phyloP scores from a whole-genome alignment of 1,284 basidiomycete species.

The Tilletia horrida region DNA sequence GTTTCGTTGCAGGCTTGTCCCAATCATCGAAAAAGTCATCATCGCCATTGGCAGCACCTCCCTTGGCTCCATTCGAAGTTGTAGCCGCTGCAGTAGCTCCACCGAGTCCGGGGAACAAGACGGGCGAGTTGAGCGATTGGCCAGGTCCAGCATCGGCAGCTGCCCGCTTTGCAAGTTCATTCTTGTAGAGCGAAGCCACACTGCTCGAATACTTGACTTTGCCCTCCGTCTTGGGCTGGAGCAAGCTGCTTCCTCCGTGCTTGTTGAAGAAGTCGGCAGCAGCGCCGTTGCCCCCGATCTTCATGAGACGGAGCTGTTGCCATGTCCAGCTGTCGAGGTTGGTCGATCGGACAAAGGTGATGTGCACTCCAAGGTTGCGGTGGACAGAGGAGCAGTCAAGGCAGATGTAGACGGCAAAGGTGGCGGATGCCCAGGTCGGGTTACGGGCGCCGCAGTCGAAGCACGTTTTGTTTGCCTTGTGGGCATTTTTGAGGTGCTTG shows the following conservation, averaged over 20 bases:
- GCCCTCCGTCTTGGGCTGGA: slow-evolving; percentile 69
- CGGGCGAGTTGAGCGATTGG: slow-evolving; percentile 41
- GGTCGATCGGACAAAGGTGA: slow-evolving; percentile 94
- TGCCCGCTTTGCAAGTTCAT: slow-evolving; percentile 79
- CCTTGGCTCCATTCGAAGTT: slow-evolving; percentile 51
- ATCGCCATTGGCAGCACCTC: slow-evolving; percentile 57
- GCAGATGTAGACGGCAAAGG: slow-evolving; percentile 95
- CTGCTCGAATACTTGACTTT: slow-evolving; percentile 86
- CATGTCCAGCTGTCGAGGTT: slow-evolving; percentile 95
- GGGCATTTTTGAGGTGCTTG: slow-evolving; percentile 45
- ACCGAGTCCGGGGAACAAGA: slow-evolving; percentile 44
- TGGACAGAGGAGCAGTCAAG: slow-evolving; percentile 93
- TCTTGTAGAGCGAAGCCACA: slow-evolving; percentile 83
- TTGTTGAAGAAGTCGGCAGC: slow-evolving; percentile 85
- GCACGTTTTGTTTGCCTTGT: slow-evolving; percentile 63
- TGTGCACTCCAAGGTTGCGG: slow-evolving; percentile 96
- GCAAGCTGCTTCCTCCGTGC: slow-evolving; percentile 71
- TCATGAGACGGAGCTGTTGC: slow-evolving; percentile 87
- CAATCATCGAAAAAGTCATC: slow-evolving; percentile 65
- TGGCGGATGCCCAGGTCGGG: slow-evolving; percentile 95
- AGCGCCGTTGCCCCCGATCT: slow-evolving; percentile 88
- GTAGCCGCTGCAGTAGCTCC: slow-evolving; percentile 58
- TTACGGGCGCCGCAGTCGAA: slow-evolving; percentile 96
- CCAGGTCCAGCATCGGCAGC: slow-evolving; percentile 65
- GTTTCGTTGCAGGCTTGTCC: slow-evolving; percentile 25